Conservation (phyloP, 1,139 yeast genomes). For the Scheffersomyces quercinus region DNA sequence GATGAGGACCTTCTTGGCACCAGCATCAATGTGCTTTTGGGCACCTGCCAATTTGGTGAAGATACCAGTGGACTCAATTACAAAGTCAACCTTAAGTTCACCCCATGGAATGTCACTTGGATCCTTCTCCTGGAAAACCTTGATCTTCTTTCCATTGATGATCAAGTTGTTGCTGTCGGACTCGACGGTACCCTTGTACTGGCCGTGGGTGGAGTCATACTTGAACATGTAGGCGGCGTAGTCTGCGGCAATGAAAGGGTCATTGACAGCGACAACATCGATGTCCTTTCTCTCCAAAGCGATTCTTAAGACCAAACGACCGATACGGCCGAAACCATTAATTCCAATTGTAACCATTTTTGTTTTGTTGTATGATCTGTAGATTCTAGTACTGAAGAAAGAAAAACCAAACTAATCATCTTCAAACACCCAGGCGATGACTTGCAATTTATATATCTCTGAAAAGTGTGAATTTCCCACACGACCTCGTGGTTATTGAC, state of each 20-base stretch:
- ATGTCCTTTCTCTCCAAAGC: slow-evolving; percentile 21
- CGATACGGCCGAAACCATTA: slow-evolving; percentile 25
- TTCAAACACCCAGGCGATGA: no score
- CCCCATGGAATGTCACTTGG: slow-evolving; percentile 24
- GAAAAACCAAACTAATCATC: no score
- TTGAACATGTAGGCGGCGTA: slow-evolving; percentile 26
- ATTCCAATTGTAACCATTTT: slow-evolving; percentile 21
- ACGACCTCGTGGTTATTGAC: no score
- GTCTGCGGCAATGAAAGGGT: slow-evolving; percentile 23
- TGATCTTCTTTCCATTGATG: slow-evolving; percentile 18
- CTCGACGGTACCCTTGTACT: slow-evolving; percentile 17
- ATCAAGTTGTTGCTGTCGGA: slow-evolving; percentile 17
- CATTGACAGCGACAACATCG: slow-evolving; percentile 22
- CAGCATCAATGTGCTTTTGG: slow-evolving; percentile 23
- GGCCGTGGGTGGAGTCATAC: slow-evolving; percentile 26
- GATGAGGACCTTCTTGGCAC: slow-evolving; percentile 25
- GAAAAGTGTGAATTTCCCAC: no score
- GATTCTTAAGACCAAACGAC: slow-evolving; percentile 22
- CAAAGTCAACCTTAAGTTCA: slow-evolving; percentile 21
- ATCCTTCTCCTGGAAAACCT: slow-evolving; percentile 22
- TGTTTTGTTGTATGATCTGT: not conserved
- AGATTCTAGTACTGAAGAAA: no score
- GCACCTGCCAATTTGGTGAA: slow-evolving; percentile 22
- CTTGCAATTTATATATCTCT: no score
- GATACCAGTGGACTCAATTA: slow-evolving; percentile 24